Evolutionary conservation across 1,139 yeast genomes (phyloP), one percentile per base, ranked within the genome.

Genomic region (Yamadazyma diddensiae): DNA sequence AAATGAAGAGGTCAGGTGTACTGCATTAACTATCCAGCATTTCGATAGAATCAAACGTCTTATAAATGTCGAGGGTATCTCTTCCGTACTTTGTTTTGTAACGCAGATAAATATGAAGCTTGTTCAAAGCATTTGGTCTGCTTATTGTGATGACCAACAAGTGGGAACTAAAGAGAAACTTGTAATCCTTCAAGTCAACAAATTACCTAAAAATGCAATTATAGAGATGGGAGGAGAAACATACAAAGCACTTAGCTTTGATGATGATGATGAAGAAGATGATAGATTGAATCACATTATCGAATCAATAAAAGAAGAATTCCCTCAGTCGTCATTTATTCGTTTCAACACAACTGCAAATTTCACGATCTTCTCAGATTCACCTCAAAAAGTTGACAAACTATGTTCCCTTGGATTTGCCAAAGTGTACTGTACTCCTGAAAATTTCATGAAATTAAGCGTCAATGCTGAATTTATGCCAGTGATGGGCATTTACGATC

Each of bases 161-260:
- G n/a, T n/a, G n/a, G n/a, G n/a, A n/a, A 35, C 43, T 2, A 50
- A 51, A 20, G 46, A 39, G 3, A 50, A 55, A 20, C 51, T 82
- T 31, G 49, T 77, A 7, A 65, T 83, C 5, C 85, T 77, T 1
- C 70, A 73, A 40, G 86, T 87, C 0, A 56, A 62, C 1, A 68
- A 61, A 17, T 61, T 92, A 30, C 97, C 97, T 1, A 74, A 76
- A 30, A 67, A 68, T 22, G 94, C 95, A 0, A 50, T 55, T 10
- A 73, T 83, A 13, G 97, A 90, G 59, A 86, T 95, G 94, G 76
- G 84, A 25, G 90, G 88, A 1, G 45, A 71, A 5, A 55, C 76
- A 6, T 76, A 62, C 43, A 66, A 66, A 36, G 57, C n/a, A n/a
- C n/a, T n/a, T n/a, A n/a, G n/a, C n/a, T 64, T 69, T 33, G 74